Conservation (phyloP, 1,284 basidiomycete species). For the Irpex sp. region DNA sequence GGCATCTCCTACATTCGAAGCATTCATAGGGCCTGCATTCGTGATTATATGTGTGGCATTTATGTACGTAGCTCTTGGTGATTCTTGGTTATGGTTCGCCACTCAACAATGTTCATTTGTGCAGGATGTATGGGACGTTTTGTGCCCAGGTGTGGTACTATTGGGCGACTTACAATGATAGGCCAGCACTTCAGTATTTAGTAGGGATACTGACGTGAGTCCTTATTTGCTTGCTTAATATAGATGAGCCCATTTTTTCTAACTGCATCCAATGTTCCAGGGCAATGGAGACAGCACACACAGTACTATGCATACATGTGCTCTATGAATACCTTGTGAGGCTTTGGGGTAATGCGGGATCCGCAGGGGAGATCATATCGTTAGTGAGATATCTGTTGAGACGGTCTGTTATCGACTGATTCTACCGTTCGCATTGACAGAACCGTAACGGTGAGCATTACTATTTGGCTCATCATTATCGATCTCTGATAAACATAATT, state of each 20-base stretch:
- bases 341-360: conserved; percentile 14
- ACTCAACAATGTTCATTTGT: neutral
- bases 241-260: neutral
- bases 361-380: neutral
- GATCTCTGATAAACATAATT: neutral
- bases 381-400: neutral
- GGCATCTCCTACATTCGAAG: neutral
- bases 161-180: neutral
- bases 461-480: neutral
- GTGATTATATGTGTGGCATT: neutral
- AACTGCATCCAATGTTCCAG: conserved; percentile 7
- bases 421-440: neutral
- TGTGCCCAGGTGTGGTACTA: neutral
- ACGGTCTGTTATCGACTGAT: neutral
- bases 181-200: neutral
- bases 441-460: neutral
- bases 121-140: neutral
- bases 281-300: conserved; percentile 25
- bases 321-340: conserved; percentile 22
- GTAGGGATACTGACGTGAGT: neutral
- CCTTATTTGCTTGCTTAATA: neutral
- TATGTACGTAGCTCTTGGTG: neutral
- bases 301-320: conserved; percentile 25
- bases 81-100: too few relatives aligned
- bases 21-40: conserved; percentile 1